phyloP scores from a whole-genome alignment of 2,329 filamentous ascomycete genomes.

The Scortechinia acanthostroma region DNA sequence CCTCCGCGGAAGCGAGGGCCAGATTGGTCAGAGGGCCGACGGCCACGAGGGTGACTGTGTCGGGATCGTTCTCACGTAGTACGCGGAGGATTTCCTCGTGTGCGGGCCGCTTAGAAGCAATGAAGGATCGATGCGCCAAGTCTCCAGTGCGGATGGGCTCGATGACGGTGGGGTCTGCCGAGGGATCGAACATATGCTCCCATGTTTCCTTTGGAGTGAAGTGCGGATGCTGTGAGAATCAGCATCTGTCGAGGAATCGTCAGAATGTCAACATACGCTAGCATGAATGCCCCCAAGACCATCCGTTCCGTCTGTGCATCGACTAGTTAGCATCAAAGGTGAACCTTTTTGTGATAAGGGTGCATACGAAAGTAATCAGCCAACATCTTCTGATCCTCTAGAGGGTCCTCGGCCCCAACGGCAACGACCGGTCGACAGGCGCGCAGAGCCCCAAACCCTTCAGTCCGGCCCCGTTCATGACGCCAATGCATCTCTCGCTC shows the following conservation, averaged over 20 bases:
- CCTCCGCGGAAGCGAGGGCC: slow-evolving; percentile 52
- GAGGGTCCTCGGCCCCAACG: slow-evolving; percentile 51
- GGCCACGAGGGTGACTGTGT: slow-evolving; percentile 54
- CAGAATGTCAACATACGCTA: slow-evolving; percentile 21
- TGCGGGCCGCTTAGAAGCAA: slow-evolving; percentile 48
- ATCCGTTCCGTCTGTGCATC: slow-evolving; percentile 30
- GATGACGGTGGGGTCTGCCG: slow-evolving; percentile 14
- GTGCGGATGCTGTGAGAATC: slow-evolving; percentile 29
- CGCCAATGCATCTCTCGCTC: slow-evolving; percentile 55
- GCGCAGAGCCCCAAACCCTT: slow-evolving; percentile 47
- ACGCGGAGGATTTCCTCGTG: slow-evolving; percentile 52
- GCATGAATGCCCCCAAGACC: slow-evolving; percentile 35
- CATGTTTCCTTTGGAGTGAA: slow-evolving; percentile 33
- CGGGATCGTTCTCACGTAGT: slow-evolving; percentile 48
- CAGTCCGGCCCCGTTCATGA: slow-evolving; percentile 34
- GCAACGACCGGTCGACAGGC: slow-evolving; percentile 47
- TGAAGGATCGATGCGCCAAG: slow-evolving; percentile 22
- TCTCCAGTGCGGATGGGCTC: slow-evolving; percentile 14
- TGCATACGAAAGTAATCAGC: slow-evolving; percentile 50
- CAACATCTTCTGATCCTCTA: slow-evolving; percentile 49
- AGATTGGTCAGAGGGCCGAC: slow-evolving; percentile 58
- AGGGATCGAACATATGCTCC: slow-evolving; percentile 34
- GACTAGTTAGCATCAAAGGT: background rate
- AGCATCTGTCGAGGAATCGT: background rate
- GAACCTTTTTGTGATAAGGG: background rate